Evolutionary conservation across 106 monocot genomes (phyloP).

Genomic region (Phalaenopsis equestris): DNA sequence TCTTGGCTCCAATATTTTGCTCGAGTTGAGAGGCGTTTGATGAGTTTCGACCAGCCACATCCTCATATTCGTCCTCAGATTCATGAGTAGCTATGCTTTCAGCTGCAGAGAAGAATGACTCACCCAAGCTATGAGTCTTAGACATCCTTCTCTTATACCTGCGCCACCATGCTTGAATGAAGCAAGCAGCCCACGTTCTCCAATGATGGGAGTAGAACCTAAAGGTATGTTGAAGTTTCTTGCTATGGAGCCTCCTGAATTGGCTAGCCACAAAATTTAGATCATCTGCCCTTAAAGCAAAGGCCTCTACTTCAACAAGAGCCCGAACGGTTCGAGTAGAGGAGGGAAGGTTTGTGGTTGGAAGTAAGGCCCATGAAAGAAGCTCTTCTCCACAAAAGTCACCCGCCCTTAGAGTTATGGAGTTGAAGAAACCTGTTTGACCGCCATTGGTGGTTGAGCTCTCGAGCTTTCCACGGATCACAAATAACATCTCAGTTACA

Average conservation of each 20-base stretch:
- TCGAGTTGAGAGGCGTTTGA: not conserved
- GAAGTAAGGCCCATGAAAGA: slow-evolving; percentile 71
- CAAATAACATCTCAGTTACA: slow-evolving; percentile 79
- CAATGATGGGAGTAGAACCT: slow-evolving; percentile 83
- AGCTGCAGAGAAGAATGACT: slow-evolving; percentile 31
- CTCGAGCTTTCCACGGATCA: slow-evolving; percentile 70
- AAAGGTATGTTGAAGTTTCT: slow-evolving; percentile 86
- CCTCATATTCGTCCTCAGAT: slow-evolving; percentile 16
- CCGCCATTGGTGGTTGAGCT: slow-evolving; percentile 86
- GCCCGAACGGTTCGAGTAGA: slow-evolving; percentile 68
- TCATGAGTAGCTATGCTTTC: slow-evolving; percentile 21
- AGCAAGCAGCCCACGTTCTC: slow-evolving; percentile 81
- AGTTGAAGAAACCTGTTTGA: slow-evolving; percentile 70
- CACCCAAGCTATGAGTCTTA: slow-evolving; percentile 37
- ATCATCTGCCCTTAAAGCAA: slow-evolving; percentile 76
- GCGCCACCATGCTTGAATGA: slow-evolving; percentile 78
- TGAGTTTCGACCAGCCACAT: slow-evolving; percentile 6
- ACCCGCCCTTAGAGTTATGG: slow-evolving; percentile 56
- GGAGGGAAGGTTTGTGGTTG: slow-evolving; percentile 49
- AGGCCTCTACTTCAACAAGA: slow-evolving; percentile 78
- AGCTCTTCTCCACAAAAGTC: slow-evolving; percentile 91
- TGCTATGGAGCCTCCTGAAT: slow-evolving; percentile 73
- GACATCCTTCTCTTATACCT: slow-evolving; percentile 54
- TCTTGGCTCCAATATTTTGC: slow-evolving; percentile 19
- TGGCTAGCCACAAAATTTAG: slow-evolving; percentile 84